Base-by-base conservation (phyloP, 768 basidiomycete genomes). In the Mycena rosella region DNA sequence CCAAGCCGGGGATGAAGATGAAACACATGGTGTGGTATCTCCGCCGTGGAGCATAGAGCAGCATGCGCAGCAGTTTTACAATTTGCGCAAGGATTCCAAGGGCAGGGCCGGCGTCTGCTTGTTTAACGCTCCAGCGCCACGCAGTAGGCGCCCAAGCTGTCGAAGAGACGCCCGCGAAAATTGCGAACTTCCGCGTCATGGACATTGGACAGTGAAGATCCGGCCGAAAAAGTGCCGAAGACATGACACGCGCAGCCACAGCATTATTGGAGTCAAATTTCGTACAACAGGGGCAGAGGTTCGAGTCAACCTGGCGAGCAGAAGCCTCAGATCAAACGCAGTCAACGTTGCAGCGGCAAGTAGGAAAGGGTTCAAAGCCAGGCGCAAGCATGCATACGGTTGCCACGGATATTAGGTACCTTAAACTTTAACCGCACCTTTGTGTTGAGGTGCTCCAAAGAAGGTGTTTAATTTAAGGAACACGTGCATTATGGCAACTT, bases 381-480 rank as follows among this genome's bases (percentile, higher is more conserved):
- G 55, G 66, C 10, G 30, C 15, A 14, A 26, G 44, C 6, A 15
- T 68, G n/a, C 14, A 38, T 49, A 45, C 22, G 53, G 24, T 57
- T 32, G 15, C 67, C 56, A 59, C 67, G 67, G 61, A 59, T 55
- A 68, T 68, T 59, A 64, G 51, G 17, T 55, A 54, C 51, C 38
- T 45, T 55, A 60, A 42, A 60, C 44, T 64, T 68, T 55, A 63
- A 64, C 42, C 58, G 42, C 67, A 68, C 57, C 58, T 63, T 68
- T 63, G 58, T 58, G 56, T 68, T 10, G 61, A 38, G 62, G 62
- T 53, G n/a, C 29, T 24, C 38, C 36, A 62, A 10, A 36, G 61
- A 68, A 63, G 67, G 67, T 60, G 52, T 63, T 68, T 68, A 63
- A 64, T 68, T 59, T 68, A 20, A 51, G 30, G 27, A 59, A 68